Base-by-base conservation (phyloP, 768 basidiomycete species). In the Boletus reticulatus region DNA sequence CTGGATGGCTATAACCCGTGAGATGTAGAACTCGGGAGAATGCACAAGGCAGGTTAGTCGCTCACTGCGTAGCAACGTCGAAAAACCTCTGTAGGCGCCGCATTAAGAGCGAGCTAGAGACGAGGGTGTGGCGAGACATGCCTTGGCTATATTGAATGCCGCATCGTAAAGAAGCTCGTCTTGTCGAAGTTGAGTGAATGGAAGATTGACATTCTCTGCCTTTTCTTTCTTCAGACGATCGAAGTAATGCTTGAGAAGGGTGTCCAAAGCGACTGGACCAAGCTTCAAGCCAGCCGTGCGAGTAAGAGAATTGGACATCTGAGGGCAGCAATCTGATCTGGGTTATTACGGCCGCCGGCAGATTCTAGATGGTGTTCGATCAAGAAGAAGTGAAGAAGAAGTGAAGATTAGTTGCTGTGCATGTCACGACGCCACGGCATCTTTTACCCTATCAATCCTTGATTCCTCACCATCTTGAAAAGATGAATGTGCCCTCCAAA, bases 181-280 rank as follows among this genome's bases (percentile, higher is more conserved):
- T 63, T 85, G 79, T 62, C 82, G 76, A 53, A 90, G 73, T 37
- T 75, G 74, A 14, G 79, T 80, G 43, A 72, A 73, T 4, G 77
- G 72, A 19, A 75, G 74, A 46, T 69, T 14, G 9, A 1, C 71
- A 19, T 75, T 70, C 38, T 74, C 71, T 11, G 62, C 62, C 24
- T 46, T 63, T 53, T 79, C 77, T 22, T 73, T 75, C 70, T 76
- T 83, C 46, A 83, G 69, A 14, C 84, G 80, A 43, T 88, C 85
- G 46, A 94, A 82, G 69, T 92, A 95, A 67, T 94, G 92, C 68
- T 88, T 89, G 65, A 93, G 78, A n/a, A 93, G 78, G 1, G 88
- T 91, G 61, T 86, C 88, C 20, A 92, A 66, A 34, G 90, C 76
- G 50, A 90, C 69, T 5, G 89, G 89, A 0, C 86, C 89, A n/a